These are phyloP conservation scores for Sorghum bicolor DNA, from an alignment of 176 grass and related monocot species.

Conservation along the genomic window Sorghum_bicolor_NCBIv3 NC_012870.2:17907001-17907500, in stretches of 20 bases:
- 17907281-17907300: conserved; percentile 19
- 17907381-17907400: conserved; percentile 19
- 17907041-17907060: conserved; percentile 14
- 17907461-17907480: conserved; percentile 22
- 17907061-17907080: neutral
- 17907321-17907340: neutral
- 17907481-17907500: neutral
- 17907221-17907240: conserved; percentile 38
- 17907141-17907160: conserved; percentile 36
- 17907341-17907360: neutral
- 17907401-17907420: conserved; percentile 7
- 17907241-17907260: conserved; percentile 53
- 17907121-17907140: conserved; percentile 54
- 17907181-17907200: conserved; percentile 54
- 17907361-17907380: conserved; percentile 35
- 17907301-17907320: conserved; percentile 10
- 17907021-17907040: conserved; percentile 12
- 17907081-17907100: conserved; percentile 39
- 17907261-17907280: conserved; percentile 55
- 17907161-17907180: conserved; percentile 21
- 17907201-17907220: conserved; percentile 32
- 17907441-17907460: neutral
- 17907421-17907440: conserved; percentile 25
- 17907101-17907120: conserved; percentile 61
- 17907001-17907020: conserved; percentile 31